A percentile compares a stretch with the other conserved stretches of the same genome.
Evolutionary conservation across 768 basidiomycete species (phyloP).

Genomic region (Scleroderma citrinum): DNA sequence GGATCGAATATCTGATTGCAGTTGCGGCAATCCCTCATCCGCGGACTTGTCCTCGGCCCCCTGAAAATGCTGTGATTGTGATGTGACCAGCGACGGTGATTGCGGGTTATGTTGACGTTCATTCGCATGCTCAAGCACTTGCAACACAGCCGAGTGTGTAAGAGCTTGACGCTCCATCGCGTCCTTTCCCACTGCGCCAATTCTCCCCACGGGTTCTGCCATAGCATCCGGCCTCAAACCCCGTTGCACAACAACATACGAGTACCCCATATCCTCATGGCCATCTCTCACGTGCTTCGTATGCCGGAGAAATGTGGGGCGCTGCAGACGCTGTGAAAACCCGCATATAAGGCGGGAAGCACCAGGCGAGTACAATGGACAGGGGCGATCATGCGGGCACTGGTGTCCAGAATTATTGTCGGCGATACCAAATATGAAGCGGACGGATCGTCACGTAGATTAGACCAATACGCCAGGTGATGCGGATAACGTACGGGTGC

Average conservation of each 20-base stretch:
- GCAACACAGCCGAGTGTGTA: conserved; percentile 11
- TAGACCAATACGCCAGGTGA: not conserved
- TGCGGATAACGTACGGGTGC: conserved; percentile 65
- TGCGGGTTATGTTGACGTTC: conserved; percentile 16
- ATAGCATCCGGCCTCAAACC: conserved; percentile 54
- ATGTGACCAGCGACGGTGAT: conserved; percentile 21
- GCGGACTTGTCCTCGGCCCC: conserved; percentile 16
- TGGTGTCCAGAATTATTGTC: conserved; percentile 24
- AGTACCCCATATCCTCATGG: conserved; percentile 84
- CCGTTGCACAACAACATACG: conserved; percentile 83
- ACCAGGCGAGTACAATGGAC: conserved; percentile 67
- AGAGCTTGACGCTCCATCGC: conserved; percentile 21
- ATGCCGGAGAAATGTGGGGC: conserved; percentile 75
- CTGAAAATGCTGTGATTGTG: conserved; percentile 5
- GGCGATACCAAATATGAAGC: conserved; percentile 12
- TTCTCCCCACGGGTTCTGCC: conserved; percentile 17
- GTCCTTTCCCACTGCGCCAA: conserved; percentile 26
- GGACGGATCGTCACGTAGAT: conserved; percentile 6
- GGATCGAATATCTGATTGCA: conserved; percentile 3
- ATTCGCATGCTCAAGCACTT: conserved; percentile 20
- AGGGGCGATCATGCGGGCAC: conserved; percentile 88
- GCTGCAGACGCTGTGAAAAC: conserved; percentile 83
- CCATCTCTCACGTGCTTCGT: conserved; percentile 85
- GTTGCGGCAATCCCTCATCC: conserved; percentile 13
- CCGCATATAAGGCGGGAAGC: conserved; percentile 58